phyloP scores from a whole-genome alignment of 1,284 basidiomycete genomes.

The Amylostereum areolatum region DNA sequence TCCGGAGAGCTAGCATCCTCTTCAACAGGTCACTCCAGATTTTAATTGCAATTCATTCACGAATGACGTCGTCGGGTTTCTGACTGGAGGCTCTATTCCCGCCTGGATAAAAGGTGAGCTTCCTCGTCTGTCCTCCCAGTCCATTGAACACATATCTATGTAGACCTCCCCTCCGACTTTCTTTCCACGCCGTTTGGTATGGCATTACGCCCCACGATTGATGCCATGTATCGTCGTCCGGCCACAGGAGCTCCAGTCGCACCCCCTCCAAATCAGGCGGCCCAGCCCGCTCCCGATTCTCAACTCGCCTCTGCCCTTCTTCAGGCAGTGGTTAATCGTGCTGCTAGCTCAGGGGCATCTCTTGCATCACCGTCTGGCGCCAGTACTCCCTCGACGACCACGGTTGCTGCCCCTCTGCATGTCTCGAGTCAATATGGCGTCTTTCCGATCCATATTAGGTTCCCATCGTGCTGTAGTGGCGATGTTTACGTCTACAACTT shows the following conservation, averaged over 20 bases:
- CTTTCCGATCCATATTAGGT: slow-evolving; percentile 43
- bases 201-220: slow-evolving; percentile 83
- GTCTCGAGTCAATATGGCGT: slow-evolving; percentile 50
- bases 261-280: slow-evolving; percentile 27
- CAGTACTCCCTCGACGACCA: slow-evolving; percentile 22
- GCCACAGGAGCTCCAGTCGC: slow-evolving; percentile 36
- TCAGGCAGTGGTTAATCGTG: slow-evolving; percentile 56
- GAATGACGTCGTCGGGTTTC: slow-evolving; percentile 78
- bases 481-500: slow-evolving; percentile 62
- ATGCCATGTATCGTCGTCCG: slow-evolving; percentile 72
- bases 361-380: slow-evolving; percentile 20
- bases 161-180: slow-evolving; percentile 85
- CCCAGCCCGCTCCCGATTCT: slow-evolving; percentile 34
- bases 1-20: not conserved
- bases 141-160: not conserved
- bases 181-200: slow-evolving; percentile 87
- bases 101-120: slow-evolving; percentile 64
- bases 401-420: slow-evolving; percentile 58
- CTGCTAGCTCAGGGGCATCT: slow-evolving; percentile 27
- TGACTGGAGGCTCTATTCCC: slow-evolving; percentile 78
- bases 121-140: not conserved
- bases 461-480: slow-evolving; percentile 51
- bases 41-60: slow-evolving; percentile 93
- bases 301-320: slow-evolving; percentile 55
- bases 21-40: slow-evolving; percentile 34